phyloP scores from a whole-genome alignment of 2,329 filamentous ascomycete genomes.

The Colletotrichum musicola region DNA sequence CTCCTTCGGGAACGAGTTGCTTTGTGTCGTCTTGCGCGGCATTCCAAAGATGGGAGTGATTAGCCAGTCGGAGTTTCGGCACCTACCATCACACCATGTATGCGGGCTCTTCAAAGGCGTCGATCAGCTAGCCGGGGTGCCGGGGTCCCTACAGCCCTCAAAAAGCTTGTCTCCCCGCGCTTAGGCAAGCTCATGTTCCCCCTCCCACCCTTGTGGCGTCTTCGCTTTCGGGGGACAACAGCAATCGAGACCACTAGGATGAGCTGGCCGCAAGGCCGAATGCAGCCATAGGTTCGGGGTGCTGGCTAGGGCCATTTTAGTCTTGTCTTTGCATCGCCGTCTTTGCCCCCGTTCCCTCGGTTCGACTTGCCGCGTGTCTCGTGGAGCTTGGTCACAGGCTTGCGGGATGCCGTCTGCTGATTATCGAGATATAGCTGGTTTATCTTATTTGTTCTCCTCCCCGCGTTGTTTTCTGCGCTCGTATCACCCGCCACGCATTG shows the following conservation, averaged over 20 bases:
- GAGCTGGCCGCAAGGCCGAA: neutral
- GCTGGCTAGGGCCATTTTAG: constrained; percentile 5
- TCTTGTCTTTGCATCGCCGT: neutral
- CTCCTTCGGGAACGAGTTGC: neutral
- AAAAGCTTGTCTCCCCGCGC: constrained; percentile 34
- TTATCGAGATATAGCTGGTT: constrained; percentile 23
- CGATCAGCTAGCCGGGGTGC: constrained; percentile 23
- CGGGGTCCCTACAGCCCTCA: constrained; percentile 21
- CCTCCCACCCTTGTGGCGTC: too few species aligned
- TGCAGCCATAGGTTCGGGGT: neutral
- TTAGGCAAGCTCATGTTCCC: constrained; percentile 7
- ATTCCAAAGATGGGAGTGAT: neutral
- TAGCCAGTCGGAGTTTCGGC: constrained; percentile 18
- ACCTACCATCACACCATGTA: neutral
- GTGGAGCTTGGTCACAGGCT: neutral
- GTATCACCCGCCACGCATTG: neutral
- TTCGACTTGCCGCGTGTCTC: constrained; percentile 10
- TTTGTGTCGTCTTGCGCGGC: neutral
- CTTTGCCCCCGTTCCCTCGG: constrained; percentile 6
- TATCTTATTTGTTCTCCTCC: constrained; percentile 7
- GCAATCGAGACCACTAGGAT: too few species aligned
- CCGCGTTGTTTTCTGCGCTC: too few species aligned
- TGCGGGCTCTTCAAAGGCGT: constrained; percentile 1
- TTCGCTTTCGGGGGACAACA: too few species aligned
- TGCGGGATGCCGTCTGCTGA: constrained; percentile 10